Conservation (phyloP, 257 asterid genomes). For the Dorcoceras hygrometricum region DNA sequence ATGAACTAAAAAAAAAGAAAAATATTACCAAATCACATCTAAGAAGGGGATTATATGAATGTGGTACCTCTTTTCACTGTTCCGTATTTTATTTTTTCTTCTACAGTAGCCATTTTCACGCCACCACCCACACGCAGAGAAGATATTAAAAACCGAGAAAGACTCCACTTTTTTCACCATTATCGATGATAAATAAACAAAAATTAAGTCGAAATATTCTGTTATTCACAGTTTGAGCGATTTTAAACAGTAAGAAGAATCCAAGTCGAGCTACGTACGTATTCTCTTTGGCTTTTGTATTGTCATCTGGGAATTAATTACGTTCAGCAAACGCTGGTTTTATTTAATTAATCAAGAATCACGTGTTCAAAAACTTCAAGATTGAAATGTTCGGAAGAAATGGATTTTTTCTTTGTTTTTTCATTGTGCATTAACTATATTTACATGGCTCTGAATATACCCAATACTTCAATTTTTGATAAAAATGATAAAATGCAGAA, state of each 20-base stretch:
- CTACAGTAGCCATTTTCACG: not conserved
- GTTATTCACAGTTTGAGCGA: not conserved
- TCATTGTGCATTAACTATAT: no score
- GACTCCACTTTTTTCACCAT: not conserved
- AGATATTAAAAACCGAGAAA: not conserved
- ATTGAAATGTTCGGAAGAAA: not conserved
- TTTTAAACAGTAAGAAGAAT: not conserved
- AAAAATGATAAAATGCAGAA: no score
- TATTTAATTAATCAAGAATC: not conserved
- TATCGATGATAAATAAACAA: no score
- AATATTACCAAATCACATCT: slow-evolving; percentile 13
- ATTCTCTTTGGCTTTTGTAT: not conserved
- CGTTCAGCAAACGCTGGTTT: no score
- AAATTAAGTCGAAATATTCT: no score
- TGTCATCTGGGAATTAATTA: not conserved
- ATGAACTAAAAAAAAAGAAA: slow-evolving; percentile 20
- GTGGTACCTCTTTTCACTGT: not conserved
- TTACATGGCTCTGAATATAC: no score
- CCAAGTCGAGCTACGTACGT: no score
- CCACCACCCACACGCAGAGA: not conserved
- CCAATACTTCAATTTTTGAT: no score
- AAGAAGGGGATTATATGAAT: not conserved
- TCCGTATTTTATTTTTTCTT: not conserved
- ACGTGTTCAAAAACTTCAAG: no score
- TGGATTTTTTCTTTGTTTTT: not conserved